phyloP scores from a whole-genome alignment of 2,329 filamentous ascomycete species.

The Pseudogymnoascus sp. region DNA sequence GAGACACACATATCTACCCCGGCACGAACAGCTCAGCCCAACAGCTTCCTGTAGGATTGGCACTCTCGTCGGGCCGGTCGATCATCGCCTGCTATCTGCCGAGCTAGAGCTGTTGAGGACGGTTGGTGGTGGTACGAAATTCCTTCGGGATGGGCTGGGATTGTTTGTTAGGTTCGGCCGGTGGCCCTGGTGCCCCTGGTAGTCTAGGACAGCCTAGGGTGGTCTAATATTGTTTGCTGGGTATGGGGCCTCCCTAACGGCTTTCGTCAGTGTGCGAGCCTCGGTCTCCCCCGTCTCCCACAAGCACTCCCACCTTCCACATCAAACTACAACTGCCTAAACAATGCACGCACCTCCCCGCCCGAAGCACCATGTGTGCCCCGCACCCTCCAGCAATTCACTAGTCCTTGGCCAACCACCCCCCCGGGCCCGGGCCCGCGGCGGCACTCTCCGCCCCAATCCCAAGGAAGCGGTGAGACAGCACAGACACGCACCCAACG shows the following conservation, averaged over 20 bases:
- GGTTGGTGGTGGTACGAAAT: neutral
- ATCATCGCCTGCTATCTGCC: neutral
- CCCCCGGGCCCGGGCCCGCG: neutral
- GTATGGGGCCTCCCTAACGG: neutral
- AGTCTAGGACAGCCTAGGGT: neutral
- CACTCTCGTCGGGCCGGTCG: neutral
- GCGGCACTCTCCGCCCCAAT: constrained; percentile 2
- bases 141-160: neutral
- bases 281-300: neutral
- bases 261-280: neutral
- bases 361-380: neutral
- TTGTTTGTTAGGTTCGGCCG: neutral
- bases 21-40: neutral
- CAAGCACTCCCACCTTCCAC: neutral
- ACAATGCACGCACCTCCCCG: neutral
- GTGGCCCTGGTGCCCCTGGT: neutral
- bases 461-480: constrained; percentile 3
- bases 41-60: neutral
- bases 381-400: neutral
- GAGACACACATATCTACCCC: neutral
- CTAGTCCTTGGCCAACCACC: neutral
- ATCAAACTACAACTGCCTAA: neutral
- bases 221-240: neutral
- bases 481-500: neutral
- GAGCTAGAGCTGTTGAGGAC: neutral